Percentiles rank a stretch among this genome's conserved stretches.
Conservation (phyloP, 805 yeast species). For the Lipomyces sp. region DNA sequence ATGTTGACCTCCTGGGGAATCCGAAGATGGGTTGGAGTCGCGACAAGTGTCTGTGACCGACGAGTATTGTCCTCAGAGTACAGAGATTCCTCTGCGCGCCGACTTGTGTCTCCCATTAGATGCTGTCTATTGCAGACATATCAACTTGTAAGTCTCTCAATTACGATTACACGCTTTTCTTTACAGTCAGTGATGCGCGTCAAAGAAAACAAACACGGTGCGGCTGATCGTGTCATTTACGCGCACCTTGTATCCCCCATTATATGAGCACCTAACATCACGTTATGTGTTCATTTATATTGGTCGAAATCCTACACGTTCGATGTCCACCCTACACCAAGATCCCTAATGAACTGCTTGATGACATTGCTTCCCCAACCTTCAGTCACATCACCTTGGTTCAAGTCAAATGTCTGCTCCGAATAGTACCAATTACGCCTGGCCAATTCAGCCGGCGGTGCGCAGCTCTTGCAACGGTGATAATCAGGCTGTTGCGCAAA, state of each 20-base stretch:
- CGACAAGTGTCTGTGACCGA: background rate
- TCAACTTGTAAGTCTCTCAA: background rate
- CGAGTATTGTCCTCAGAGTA: background rate
- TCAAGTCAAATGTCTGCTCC: background rate
- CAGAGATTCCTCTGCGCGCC: background rate
- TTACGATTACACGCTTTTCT: background rate
- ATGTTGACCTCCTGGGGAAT: background rate
- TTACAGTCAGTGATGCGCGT: background rate
- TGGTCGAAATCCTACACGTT: background rate
- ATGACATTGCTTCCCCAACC: too few relatives aligned
- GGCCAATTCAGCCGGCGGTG: background rate
- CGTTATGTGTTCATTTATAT: background rate
- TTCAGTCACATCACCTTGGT: background rate
- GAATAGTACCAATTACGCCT: background rate
- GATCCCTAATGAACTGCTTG: background rate
- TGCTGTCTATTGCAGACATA: background rate
- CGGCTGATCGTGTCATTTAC: background rate
- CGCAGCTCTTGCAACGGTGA: background rate
- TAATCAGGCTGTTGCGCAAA: background rate
- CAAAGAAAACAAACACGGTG: background rate
- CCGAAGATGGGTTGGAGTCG: background rate
- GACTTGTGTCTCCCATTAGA: background rate
- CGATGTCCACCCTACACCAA: too few relatives aligned
- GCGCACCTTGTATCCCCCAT: background rate
- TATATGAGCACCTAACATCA: background rate